phyloP scores from a whole-genome alignment of 75 land plant genomes.

The Larix kaempferi region DNA sequence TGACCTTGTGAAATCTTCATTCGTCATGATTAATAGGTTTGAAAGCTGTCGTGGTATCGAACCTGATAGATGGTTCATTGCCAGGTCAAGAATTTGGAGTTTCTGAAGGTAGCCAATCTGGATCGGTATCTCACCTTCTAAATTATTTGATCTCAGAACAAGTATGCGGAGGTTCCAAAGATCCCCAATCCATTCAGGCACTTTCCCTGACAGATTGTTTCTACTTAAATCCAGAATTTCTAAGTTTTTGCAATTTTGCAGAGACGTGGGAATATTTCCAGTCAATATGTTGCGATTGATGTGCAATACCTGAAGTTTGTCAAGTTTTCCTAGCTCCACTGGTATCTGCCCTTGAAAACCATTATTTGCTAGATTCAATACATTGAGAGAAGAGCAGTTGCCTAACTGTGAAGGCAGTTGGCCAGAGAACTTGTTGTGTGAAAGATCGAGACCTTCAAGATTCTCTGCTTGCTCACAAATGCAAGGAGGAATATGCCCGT shows the following conservation, averaged over 20 bases:
- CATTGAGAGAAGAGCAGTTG: neutral
- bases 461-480: neutral
- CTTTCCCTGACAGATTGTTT: neutral
- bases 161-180: neutral
- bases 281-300: neutral
- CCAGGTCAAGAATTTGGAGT: slow-evolving; percentile 1
- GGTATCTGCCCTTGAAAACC: neutral
- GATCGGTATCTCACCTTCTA: neutral
- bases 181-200: neutral
- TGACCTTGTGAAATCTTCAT: neutral
- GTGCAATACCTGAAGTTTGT: neutral
- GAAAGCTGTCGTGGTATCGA: neutral
- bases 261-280: neutral
- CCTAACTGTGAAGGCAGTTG: neutral
- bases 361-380: neutral
- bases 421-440: neutral
- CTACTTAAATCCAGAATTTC: neutral
- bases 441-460: neutral
- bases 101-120: neutral
- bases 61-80: neutral
- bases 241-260: neutral
- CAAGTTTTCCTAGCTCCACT: neutral
- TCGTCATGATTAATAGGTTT: neutral
- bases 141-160: neutral
- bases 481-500: neutral